These are phyloP conservation scores for Hyphopichia homilentoma DNA, from an alignment of 805 yeast species.

Conservation along the genomic window DNA sequence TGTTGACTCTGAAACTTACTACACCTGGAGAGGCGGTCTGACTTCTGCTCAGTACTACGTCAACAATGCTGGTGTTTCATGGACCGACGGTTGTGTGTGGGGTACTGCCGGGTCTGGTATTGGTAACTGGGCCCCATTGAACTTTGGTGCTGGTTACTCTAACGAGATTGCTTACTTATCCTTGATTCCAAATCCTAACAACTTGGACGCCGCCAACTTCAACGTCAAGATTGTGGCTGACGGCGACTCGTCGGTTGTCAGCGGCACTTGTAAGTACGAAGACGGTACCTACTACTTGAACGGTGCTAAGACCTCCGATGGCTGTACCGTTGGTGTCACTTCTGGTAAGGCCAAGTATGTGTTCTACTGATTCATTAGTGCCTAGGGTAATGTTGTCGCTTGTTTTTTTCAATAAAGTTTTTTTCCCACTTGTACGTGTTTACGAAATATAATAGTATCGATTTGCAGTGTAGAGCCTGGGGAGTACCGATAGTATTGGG, in stretches of 20 bases:
- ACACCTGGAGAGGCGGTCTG: slow-evolving; percentile 71
- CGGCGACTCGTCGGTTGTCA: slow-evolving; percentile 45
- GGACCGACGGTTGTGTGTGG: slow-evolving; percentile 94
- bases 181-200: slow-evolving; percentile 94
- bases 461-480: too few relatives aligned
- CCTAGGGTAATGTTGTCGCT: too few relatives aligned
- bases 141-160: slow-evolving; percentile 87
- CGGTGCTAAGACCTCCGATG: slow-evolving; percentile 67
- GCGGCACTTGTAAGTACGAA: slow-evolving; percentile 77
- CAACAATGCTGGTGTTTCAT: slow-evolving; percentile 90
- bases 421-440: too few relatives aligned
- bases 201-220: slow-evolving; percentile 55
- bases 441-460: too few relatives aligned
- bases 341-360: slow-evolving; percentile 61
- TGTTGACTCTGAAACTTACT: slow-evolving; percentile 75
- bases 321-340: slow-evolving; percentile 72
- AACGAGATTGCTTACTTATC: slow-evolving; percentile 72
- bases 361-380: too few relatives aligned
- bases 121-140: slow-evolving; percentile 99
- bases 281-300: slow-evolving; percentile 69
- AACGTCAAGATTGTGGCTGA: slow-evolving; percentile 63
- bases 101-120: slow-evolving; percentile 72
- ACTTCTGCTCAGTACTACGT: slow-evolving; percentile 97
- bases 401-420: too few relatives aligned
- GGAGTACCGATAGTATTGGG: too few relatives aligned